phyloP scores from a whole-genome alignment of 345 rosid genomes.

The Eucalyptus tenuipes region DNA sequence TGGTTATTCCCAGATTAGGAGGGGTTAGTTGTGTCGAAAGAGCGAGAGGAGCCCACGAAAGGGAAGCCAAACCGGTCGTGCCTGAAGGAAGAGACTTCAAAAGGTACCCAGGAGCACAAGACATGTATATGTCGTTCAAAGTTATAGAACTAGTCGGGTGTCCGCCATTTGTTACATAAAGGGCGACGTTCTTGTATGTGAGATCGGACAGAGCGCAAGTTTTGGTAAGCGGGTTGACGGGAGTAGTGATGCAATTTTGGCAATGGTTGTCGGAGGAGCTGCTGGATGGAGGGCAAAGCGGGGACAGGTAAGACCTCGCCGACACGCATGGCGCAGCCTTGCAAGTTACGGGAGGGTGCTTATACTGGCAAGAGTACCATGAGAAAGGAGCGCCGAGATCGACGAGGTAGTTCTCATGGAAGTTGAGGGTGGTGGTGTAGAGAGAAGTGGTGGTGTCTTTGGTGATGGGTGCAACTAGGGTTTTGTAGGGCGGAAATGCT shows the following conservation, averaged over 20 bases:
- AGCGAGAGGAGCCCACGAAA: background rate
- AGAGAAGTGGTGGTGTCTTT: constrained; percentile 13
- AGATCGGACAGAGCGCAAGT: constrained; percentile 2
- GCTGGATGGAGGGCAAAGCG: constrained; percentile 4
- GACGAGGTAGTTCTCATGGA: constrained; percentile 5
- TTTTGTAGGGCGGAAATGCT: background rate
- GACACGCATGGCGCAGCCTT: background rate
- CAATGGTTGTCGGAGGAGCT: background rate
- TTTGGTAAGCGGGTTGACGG: constrained; percentile 9
- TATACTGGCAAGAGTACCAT: background rate
- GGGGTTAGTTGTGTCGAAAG: background rate
- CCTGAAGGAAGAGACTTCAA: constrained; percentile 1
- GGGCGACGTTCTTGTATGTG: background rate
- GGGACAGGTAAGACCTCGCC: background rate
- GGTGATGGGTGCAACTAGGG: constrained; percentile 12
- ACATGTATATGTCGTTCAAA: background rate
- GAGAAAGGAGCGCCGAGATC: constrained; percentile 4
- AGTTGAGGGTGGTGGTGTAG: constrained; percentile 9
- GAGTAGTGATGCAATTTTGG: constrained; percentile 12
- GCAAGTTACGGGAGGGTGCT: background rate
- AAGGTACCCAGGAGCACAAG: constrained; percentile 10
- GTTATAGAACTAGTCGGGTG: background rate
- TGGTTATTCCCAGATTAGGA: background rate
- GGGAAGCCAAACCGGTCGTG: background rate
- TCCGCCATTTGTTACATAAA: constrained; percentile 2